Percentiles rank a stretch among this genome's conserved stretches.
phyloP scores from a whole-genome alignment of 495 filamentous ascomycete genomes.

The Penicillium canescens region DNA sequence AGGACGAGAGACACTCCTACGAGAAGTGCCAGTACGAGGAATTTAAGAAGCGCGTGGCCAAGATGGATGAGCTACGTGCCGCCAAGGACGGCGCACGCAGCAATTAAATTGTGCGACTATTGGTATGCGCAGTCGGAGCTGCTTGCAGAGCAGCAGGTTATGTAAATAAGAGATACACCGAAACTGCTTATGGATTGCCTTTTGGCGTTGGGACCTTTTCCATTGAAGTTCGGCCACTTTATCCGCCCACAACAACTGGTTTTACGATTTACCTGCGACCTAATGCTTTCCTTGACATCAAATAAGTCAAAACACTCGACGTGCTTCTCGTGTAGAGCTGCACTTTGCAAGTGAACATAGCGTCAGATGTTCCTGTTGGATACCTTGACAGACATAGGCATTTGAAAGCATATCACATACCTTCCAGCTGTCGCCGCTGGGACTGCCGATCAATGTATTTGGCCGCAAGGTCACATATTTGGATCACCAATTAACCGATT shows the following conservation, averaged over 20 bases:
- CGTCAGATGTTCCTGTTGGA: too few relatives aligned
- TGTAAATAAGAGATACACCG: conserved; percentile 49
- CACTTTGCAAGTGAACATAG: too few relatives aligned
- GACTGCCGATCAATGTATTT: too few relatives aligned
- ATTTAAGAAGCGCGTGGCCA: conserved; percentile 96
- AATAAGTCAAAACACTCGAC: too few relatives aligned
- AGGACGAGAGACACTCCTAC: conserved; percentile 95
- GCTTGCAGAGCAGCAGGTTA: conserved; percentile 35
- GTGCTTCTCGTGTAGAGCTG: too few relatives aligned
- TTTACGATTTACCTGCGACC: background rate
- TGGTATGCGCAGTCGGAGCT: conserved; percentile 19
- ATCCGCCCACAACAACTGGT: background rate
- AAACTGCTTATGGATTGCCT: conserved; percentile 43
- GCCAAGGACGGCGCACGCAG: conserved; percentile 85
- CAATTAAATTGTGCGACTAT: conserved; percentile 59
- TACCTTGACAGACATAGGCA: too few relatives aligned
- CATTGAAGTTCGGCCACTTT: background rate
- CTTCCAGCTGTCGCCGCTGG: too few relatives aligned
- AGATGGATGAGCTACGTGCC: conserved; percentile 94
- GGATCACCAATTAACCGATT: too few relatives aligned
- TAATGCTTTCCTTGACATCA: background rate
- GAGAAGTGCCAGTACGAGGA: conserved; percentile 99
- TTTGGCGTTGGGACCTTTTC: conserved; percentile 36
- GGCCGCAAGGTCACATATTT: too few relatives aligned
- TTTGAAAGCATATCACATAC: too few relatives aligned